Base-by-base conservation (phyloP, 192 early-diverging fungal genomes). In the Coemansia sp. region DNA sequence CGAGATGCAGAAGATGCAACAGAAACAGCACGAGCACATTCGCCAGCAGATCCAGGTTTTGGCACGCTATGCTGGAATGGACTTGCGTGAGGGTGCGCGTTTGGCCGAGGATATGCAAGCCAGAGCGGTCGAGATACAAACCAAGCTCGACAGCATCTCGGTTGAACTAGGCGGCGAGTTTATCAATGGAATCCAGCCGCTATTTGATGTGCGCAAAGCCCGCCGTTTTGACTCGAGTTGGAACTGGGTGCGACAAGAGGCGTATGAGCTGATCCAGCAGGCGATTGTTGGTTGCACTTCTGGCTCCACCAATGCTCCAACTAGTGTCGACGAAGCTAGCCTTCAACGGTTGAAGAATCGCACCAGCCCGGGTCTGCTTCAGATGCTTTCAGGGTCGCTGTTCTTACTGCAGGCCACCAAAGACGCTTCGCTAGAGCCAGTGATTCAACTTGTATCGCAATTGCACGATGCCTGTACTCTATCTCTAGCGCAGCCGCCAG, bases 161-260 rank as follows among this genome's bases (percentile, higher is more conserved):
- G 87, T 76, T 61, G 96, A 98, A 79, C 91, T 95, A 69, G 96
- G 95, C 66, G 93, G 95, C 35, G 70, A 73, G 21, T 37, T 69
- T 1, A 87, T 90, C 42, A 85, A 92, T 40, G 96, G 96, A 31
- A 91, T 95, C 72, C 84, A 84, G 53, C 91, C 93, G 6, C 48
- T 79, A 2, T 95, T 98, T 73, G 89, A 87, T 63, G 74, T 78
- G 9, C 85, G 88, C 69, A 98, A 94, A 83, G 93, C 89, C 37
- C 91, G 96, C 41, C 85, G 67, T 27, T 98, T 93, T 74, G 94
- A 98, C 72, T 98, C 96, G 53, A 89, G 89, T 87, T 98, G 96
- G 96, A 95, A 96, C 86, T 98, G 96, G 94, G 86, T 94, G 56
- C 78, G 63, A 57, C 81, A 77, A 61, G 74, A 57, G 34, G 74